Evolutionary conservation across 495 filamentous ascomycete genomes (phyloP).

Genomic region (Astrothelium subdiscretum): DNA sequence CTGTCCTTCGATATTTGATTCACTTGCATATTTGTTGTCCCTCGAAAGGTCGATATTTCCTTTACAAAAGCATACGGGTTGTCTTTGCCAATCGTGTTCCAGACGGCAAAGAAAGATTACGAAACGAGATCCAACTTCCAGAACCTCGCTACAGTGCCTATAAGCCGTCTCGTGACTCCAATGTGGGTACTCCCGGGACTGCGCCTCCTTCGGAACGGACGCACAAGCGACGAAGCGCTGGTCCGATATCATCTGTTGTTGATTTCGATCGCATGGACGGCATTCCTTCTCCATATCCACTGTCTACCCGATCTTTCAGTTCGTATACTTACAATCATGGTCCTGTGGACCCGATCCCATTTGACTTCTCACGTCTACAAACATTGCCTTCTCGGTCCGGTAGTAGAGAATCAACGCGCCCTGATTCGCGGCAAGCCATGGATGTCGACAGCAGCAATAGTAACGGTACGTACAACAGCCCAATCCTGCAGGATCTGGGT

Average conservation of each 20-base stretch:
- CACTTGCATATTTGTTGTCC: constrained; percentile 91
- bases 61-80: constrained; percentile 85
- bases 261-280: background rate
- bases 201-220: constrained; percentile 10
- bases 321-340: constrained; percentile 3
- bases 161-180: constrained; percentile 49
- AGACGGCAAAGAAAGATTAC: constrained; percentile 86
- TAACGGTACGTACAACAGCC: background rate
- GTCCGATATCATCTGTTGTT: background rate
- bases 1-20: constrained; percentile 78
- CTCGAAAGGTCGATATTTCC: constrained; percentile 69
- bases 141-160: constrained; percentile 81
- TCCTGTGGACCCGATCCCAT: constrained; percentile 9
- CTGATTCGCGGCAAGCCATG: constrained; percentile 9
- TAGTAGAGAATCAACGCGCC: constrained; percentile 12
- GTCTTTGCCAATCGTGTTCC: constrained; percentile 97
- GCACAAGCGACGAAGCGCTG: constrained; percentile 18
- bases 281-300: constrained; percentile 3
- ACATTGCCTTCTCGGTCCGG: constrained; percentile 16
- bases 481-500: constrained; percentile 16
- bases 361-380: constrained; percentile 2
- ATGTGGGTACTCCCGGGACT: constrained; percentile 7
- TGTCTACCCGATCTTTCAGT: constrained; percentile 10
- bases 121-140: constrained; percentile 81
- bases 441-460: constrained; percentile 15